phyloP scores from a whole-genome alignment of 2,329 filamentous ascomycete genomes.

The Aspergillus floridensis region DNA sequence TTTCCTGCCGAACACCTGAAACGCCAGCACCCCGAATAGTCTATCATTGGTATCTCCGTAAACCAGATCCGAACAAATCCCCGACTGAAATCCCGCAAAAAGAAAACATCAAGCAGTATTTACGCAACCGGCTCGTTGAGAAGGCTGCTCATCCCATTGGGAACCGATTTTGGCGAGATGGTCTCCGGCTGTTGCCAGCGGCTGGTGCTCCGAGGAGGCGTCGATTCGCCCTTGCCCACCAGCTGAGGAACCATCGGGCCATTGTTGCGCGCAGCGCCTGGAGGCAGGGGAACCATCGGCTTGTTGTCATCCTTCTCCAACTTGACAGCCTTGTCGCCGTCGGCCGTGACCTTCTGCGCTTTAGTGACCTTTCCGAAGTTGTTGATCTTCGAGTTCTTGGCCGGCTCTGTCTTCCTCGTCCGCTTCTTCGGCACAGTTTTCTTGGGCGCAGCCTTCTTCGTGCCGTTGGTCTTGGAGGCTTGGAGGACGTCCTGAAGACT shows the following conservation, averaged over 20 bases:
- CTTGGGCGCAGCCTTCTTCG: slow-evolving; percentile 24
- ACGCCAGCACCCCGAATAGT: slow-evolving; percentile 22
- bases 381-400: slow-evolving; percentile 31
- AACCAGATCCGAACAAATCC: slow-evolving; percentile 8
- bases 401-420: slow-evolving; percentile 24
- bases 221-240: slow-evolving; percentile 17
- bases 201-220: slow-evolving; percentile 11
- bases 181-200: slow-evolving; percentile 20
- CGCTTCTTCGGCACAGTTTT: slow-evolving; percentile 23
- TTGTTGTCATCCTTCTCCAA: slow-evolving; percentile 28
- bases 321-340: slow-evolving; percentile 24
- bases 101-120: slow-evolving; percentile 10
- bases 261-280: slow-evolving; percentile 37
- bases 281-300: slow-evolving; percentile 36
- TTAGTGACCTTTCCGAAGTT: slow-evolving; percentile 37
- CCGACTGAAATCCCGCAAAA: slow-evolving; percentile 6
- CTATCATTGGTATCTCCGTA: slow-evolving; percentile 39
- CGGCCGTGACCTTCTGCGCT: slow-evolving; percentile 19
- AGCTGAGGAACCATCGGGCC: slow-evolving; percentile 32
- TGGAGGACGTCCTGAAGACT: slow-evolving; percentile 28
- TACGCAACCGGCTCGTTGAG: slow-evolving; percentile 19
- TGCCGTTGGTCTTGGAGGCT: slow-evolving; percentile 10
- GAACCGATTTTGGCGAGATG: slow-evolving; percentile 24
- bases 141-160: slow-evolving; percentile 23
- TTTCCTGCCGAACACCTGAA: slow-evolving; percentile 6